Conservation (phyloP, 805 yeast species). For the Candida sonorensis region DNA sequence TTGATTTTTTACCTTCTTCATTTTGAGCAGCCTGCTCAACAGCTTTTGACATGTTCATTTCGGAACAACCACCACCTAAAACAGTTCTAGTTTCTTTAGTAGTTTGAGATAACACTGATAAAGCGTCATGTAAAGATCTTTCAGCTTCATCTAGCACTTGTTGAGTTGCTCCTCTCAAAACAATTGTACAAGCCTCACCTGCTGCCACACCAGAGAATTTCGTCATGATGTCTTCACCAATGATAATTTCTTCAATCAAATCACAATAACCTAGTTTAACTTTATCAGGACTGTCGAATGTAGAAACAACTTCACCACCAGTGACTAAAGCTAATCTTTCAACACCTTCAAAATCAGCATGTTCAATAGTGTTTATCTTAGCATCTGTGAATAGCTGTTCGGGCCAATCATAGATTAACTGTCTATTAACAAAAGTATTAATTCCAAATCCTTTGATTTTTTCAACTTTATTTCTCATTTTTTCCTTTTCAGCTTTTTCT, state of each 20-base stretch:
- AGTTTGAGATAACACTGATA: conserved; percentile 91
- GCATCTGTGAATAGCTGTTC: conserved; percentile 90
- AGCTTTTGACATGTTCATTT: conserved; percentile 92
- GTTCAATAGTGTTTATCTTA: conserved; percentile 87
- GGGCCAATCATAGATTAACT: conserved; percentile 95
- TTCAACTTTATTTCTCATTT: conserved; percentile 85
- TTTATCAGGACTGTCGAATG: conserved; percentile 86
- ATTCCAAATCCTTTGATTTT: conserved; percentile 77
- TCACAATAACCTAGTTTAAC: conserved; percentile 88
- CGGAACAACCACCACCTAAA: conserved; percentile 90
- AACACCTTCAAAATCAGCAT: conserved; percentile 97
- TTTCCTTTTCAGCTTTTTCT: conserved; percentile 88
- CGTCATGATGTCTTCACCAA: conserved; percentile 88
- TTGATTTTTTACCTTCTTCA: conserved; percentile 85
- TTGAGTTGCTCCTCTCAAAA: conserved; percentile 96
- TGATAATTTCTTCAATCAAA: conserved; percentile 79
- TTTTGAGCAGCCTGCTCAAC: conserved; percentile 90
- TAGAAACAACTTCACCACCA: conserved; percentile 97
- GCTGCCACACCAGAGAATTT: conserved; percentile 94
- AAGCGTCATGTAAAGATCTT: conserved; percentile 93
- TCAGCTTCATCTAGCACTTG: conserved; percentile 98
- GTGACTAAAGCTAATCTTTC: conserved; percentile 95
- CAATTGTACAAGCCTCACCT: conserved; percentile 94
- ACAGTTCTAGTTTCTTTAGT: conserved; percentile 88
- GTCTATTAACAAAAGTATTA: conserved; percentile 91